A percentile compares a stretch with the other conserved stretches of the same genome.
Conservation (phyloP, 164 flowering plant species). For the Akebia trifoliata region DNA sequence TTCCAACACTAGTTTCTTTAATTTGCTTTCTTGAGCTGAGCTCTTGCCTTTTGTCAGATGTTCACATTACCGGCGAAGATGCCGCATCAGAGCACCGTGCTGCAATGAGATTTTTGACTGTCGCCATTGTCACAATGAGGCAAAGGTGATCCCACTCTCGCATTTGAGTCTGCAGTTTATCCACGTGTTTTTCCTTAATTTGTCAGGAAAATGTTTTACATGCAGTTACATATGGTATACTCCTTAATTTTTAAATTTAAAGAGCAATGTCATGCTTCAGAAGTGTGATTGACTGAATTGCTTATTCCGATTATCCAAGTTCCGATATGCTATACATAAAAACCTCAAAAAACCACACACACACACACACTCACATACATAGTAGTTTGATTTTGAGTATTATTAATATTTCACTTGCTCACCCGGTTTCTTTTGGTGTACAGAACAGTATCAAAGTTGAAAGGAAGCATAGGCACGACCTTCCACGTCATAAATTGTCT, state of each 20-base stretch:
- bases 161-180: not conserved
- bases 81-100: conserved; percentile 84
- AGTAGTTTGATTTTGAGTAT: too few relatives aligned
- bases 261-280: too few relatives aligned
- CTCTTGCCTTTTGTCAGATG: conserved; percentile 43
- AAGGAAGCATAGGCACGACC: conserved; percentile 57
- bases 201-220: not conserved
- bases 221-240: not conserved
- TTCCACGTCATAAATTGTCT: conserved; percentile 72
- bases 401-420: too few relatives aligned
- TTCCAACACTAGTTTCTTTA: not conserved
- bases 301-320: too few relatives aligned
- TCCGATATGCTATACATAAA: too few relatives aligned
- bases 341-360: too few relatives aligned
- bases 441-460: conserved; percentile 69
- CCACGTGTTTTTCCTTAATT: not conserved
- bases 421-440: not conserved
- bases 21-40: not conserved
- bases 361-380: too few relatives aligned
- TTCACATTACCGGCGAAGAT: conserved; percentile 69
- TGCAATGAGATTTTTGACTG: conserved; percentile 87
- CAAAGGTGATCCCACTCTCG: conserved; percentile 38
- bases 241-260: too few relatives aligned
- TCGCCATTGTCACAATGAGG: conserved; percentile 84
- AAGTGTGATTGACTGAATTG: too few relatives aligned